Evolutionary conservation across 148 eudicot genomes (phyloP).

Genomic region (Camellia sinensis): DNA sequence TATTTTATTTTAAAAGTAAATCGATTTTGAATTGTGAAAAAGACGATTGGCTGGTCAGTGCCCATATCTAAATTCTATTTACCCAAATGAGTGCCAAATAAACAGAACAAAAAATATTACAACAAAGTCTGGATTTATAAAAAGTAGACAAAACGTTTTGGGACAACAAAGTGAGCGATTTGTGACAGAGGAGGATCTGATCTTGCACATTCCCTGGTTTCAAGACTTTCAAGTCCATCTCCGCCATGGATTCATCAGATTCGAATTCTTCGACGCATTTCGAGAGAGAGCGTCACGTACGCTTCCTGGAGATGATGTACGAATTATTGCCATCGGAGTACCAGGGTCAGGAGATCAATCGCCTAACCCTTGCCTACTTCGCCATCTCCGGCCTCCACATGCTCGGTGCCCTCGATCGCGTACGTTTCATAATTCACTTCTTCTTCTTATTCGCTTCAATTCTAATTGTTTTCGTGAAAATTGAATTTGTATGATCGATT

Average conservation of each 20-base stretch:
- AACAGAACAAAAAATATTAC: too few relatives aligned
- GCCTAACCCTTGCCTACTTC: constrained; percentile 90
- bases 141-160: too few relatives aligned
- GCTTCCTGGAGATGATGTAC: constrained; percentile 66
- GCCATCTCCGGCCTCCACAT: constrained; percentile 71
- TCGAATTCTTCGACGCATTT: constrained; percentile 25
- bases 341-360: constrained; percentile 76
- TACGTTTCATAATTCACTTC: constrained; percentile 19
- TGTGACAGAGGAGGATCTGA: too few relatives aligned
- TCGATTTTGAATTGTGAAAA: too few relatives aligned
- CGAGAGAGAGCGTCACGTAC: constrained; percentile 54
- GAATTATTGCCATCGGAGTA: constrained; percentile 59
- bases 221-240: background rate
- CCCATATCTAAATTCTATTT: too few relatives aligned
- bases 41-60: too few relatives aligned
- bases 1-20: too few relatives aligned
- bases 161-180: too few relatives aligned
- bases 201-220: background rate
- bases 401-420: constrained; percentile 53
- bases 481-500: too few relatives aligned
- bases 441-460: background rate
- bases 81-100: too few relatives aligned
- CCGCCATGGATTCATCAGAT: constrained; percentile 20
- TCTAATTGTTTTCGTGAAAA: background rate
- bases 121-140: too few relatives aligned